These are phyloP conservation scores for Alternaria gansuensis DNA, from an alignment of 2,329 filamentous ascomycete genomes.

Conservation along the genomic window DNA sequence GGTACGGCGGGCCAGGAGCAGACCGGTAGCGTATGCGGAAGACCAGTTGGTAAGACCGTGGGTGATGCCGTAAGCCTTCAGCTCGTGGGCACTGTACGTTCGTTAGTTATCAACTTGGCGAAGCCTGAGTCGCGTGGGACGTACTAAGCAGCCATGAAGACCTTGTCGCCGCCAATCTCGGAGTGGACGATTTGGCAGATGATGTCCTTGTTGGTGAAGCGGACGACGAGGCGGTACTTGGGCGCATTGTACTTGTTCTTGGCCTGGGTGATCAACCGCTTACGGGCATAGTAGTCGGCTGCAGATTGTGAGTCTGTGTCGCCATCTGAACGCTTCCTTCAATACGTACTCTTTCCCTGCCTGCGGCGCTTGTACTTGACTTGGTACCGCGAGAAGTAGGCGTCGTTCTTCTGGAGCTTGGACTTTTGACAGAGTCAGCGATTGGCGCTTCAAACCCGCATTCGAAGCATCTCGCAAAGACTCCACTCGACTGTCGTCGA, in stretches of 20 bases:
- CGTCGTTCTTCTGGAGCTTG: slow-evolving; percentile 96
- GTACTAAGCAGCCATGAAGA: slow-evolving; percentile 67
- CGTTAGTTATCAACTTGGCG: slow-evolving; percentile 17
- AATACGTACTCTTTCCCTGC: slow-evolving; percentile 92
- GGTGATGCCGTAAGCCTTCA: slow-evolving; percentile 95
- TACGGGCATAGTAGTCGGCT: slow-evolving; percentile 99
- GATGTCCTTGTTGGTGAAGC: slow-evolving; percentile 99
- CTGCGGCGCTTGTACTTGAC: slow-evolving; percentile 99
- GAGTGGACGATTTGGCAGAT: slow-evolving; percentile 96
- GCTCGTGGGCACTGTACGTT: slow-evolving; percentile 77
- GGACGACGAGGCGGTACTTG: slow-evolving; percentile 99
- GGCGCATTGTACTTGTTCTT: slow-evolving; percentile 99
- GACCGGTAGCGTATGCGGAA: slow-evolving; percentile 94
- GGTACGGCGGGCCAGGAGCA: slow-evolving; percentile 94
- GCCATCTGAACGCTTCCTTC: background rate
- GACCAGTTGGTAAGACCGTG: slow-evolving; percentile 99
- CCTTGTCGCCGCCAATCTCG: slow-evolving; percentile 97
- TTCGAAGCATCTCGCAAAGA: slow-evolving; percentile 92
- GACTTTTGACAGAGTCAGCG: slow-evolving; percentile 96
- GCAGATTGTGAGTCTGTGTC: slow-evolving; percentile 63
- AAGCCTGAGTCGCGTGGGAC: slow-evolving; percentile 10
- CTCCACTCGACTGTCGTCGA: slow-evolving; percentile 46
- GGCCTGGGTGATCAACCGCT: slow-evolving; percentile 99
- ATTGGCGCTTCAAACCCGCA: slow-evolving; percentile 93
- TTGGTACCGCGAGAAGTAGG: slow-evolving; percentile 99